Base-by-base conservation (phyloP, 169 alveolate species). In the Eimeria brunetti region DNA sequence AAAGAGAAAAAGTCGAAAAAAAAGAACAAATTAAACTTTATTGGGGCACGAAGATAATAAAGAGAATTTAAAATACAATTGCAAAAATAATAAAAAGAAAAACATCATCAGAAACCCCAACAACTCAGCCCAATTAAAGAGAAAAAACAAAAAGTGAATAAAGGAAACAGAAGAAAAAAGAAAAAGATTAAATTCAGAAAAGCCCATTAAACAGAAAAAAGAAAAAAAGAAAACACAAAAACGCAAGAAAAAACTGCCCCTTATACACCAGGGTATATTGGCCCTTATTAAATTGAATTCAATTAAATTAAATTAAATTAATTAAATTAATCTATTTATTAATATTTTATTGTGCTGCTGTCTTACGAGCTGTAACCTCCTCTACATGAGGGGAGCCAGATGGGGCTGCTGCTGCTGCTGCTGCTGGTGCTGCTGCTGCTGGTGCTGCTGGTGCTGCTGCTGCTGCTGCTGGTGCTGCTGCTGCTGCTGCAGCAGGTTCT, bases 341-440 rank as follows among this genome's bases (percentile, higher is more conserved):
- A 16, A n/a, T 69, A n/a, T 30, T 2, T 11, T 12, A n/a, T 69
- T 69, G 22, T 0, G 2, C 11, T 11, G 36, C 22, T n/a, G 4
- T 16, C 88, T 41, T 33, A 78, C 88, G 88, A 22, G 88, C 88
- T 49, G 88, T 78, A 9, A 78, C 20, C 44, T 78, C 88, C 64
- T 78, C 88, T 6, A 78, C 88, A 30, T 49, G 38, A n/a, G 67
- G 67, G 64, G 67, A 5, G 4, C 44, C 64, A 18, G 44, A 12
- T 12, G 67, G 38, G 2, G 67, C 88, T 46, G 88, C 69, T 12
- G 67, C 41, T 0, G 8, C 56, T 24, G 49, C 83, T 2, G 76
- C 76, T 30, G n/a, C 41, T 8, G 9, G 41, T 27, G 76, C 76
- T 6, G 5, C 76, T 30, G n/a, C 76, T 22, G 76, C 76, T 27